A percentile compares a stretch with the other conserved stretches of the same genome.
Conservation (phyloP, 2,329 filamentous ascomycete species). For the Calonectria pseudoreteaudii region DNA sequence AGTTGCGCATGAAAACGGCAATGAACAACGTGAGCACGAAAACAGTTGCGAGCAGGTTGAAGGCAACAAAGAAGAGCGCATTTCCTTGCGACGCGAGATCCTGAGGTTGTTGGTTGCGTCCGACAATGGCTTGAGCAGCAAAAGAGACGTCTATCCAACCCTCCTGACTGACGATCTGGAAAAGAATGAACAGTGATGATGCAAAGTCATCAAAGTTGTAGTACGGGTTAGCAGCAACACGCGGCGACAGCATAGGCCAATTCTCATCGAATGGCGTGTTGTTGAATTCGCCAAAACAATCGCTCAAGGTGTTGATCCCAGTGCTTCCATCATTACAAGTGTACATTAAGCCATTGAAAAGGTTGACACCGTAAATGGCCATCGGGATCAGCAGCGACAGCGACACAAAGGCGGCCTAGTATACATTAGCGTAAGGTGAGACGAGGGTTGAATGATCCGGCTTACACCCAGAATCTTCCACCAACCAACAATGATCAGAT, state of each 20-base stretch:
- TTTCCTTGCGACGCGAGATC: slow-evolving; percentile 81
- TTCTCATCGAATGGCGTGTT: slow-evolving; percentile 77
- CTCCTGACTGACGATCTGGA: slow-evolving; percentile 98
- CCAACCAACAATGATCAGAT: slow-evolving; percentile 91
- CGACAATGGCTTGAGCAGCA: slow-evolving; percentile 84
- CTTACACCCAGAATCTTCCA: slow-evolving; percentile 91
- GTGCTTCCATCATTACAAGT: slow-evolving; percentile 76
- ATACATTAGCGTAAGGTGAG: slow-evolving; percentile 2
- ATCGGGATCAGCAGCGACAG: slow-evolving; percentile 95
- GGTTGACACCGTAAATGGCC: slow-evolving; percentile 92
- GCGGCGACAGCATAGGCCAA: slow-evolving; percentile 87
- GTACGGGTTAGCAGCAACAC: slow-evolving; percentile 83
- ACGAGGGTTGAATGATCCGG: slow-evolving; percentile 30
- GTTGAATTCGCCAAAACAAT: slow-evolving; percentile 88
- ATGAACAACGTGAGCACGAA: slow-evolving; percentile 98
- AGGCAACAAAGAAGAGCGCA: slow-evolving; percentile 92
- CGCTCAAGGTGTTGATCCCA: slow-evolving; percentile 68
- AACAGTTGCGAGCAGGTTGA: slow-evolving; percentile 95
- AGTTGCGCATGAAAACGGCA: slow-evolving; percentile 99
- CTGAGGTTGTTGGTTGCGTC: slow-evolving; percentile 78
- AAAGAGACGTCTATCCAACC: slow-evolving; percentile 97
- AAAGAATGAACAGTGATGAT: slow-evolving; percentile 93
- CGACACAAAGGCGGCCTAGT: slow-evolving; percentile 86
- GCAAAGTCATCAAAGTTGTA: slow-evolving; percentile 96
- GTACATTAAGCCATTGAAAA: slow-evolving; percentile 87